A percentile compares a stretch with the other conserved stretches of the same genome.
phyloP scores from a whole-genome alignment of 345 rosid genomes.

The Rhodamnia argentea region DNA sequence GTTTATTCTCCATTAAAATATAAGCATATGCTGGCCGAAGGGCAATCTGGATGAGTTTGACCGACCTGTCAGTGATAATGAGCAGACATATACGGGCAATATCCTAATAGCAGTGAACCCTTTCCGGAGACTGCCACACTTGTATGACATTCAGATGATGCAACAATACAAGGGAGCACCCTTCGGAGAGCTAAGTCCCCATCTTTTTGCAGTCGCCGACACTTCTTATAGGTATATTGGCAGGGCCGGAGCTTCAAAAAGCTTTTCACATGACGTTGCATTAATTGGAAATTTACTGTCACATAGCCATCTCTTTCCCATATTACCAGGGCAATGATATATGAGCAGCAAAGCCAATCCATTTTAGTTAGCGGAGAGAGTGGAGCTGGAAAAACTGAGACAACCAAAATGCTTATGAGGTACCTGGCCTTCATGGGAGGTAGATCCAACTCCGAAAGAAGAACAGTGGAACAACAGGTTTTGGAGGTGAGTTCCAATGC shows the following conservation, averaged over 20 bases:
- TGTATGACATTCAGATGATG: conserved; percentile 92
- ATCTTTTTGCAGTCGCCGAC: conserved; percentile 94
- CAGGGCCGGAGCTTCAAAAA: conserved; percentile 13
- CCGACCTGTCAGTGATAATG: conserved; percentile 53
- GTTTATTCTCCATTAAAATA: neutral
- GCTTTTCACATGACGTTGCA: neutral
- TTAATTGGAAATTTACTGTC: conserved; percentile 44
- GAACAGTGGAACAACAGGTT: conserved; percentile 99
- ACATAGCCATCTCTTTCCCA: conserved; percentile 33
- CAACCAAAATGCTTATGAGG: conserved; percentile 87
- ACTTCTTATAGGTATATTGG: conserved; percentile 64
- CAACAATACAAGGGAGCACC: conserved; percentile 71
- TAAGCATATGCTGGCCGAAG: neutral
- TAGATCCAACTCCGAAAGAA: conserved; percentile 88
- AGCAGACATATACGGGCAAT: conserved; percentile 85
- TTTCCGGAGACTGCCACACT: conserved; percentile 82
- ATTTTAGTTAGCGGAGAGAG: conserved; percentile 96
- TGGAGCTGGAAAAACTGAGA: conserved; percentile 96
- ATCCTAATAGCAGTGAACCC: conserved; percentile 87
- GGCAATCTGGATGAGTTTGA: neutral
- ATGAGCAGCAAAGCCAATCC: conserved; percentile 96
- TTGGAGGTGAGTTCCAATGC: conserved; percentile 47
- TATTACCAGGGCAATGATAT: conserved; percentile 80
- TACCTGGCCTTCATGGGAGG: conserved; percentile 93
- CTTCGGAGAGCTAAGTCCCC: conserved; percentile 90